A percentile compares a stretch with the other conserved stretches of the same genome.
Conservation (phyloP, 1,139 yeast genomes). For the Geotrichum macrosporum region DNA sequence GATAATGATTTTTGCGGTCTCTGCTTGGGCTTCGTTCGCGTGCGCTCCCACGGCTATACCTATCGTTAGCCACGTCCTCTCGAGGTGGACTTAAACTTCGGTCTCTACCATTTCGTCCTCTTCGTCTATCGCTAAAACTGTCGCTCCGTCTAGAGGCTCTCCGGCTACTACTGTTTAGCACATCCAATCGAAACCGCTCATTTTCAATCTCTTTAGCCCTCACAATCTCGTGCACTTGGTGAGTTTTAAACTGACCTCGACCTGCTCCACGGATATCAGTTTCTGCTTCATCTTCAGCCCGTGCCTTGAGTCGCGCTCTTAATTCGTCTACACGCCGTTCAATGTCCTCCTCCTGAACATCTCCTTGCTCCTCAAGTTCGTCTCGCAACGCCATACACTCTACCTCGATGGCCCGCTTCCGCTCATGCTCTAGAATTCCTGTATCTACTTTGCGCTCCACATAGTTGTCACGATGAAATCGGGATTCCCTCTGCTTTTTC, state of each 20-base stretch:
- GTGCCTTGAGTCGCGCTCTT: slow-evolving; percentile 27
- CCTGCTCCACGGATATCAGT: not conserved
- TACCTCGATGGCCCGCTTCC: slow-evolving; percentile 49
- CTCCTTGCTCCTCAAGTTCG: slow-evolving; percentile 19
- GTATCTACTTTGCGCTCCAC: slow-evolving; percentile 36
- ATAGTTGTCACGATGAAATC: slow-evolving; percentile 26
- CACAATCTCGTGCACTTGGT: slow-evolving; percentile 26
- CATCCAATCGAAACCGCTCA: slow-evolving; percentile 24
- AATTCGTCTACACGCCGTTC: slow-evolving; percentile 34
- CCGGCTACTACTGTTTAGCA: slow-evolving; percentile 2
- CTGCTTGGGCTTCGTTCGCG: slow-evolving; percentile 9
- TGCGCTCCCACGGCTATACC: slow-evolving; percentile 1
- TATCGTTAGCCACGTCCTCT: not conserved
- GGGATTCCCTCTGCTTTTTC: slow-evolving; percentile 25
- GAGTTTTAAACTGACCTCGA: slow-evolving; percentile 14
- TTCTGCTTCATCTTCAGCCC: slow-evolving; percentile 11
- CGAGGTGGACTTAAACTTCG: slow-evolving; percentile 5
- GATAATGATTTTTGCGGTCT: slow-evolving; percentile 6
- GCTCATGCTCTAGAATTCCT: slow-evolving; percentile 46
- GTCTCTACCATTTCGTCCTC: slow-evolving; percentile 1
- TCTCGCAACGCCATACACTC: slow-evolving; percentile 55
- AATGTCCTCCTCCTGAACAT: slow-evolving; percentile 24
- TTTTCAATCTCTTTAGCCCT: slow-evolving; percentile 25
- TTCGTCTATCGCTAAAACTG: slow-evolving; percentile 1
- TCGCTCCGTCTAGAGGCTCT: slow-evolving; percentile 8